phyloP scores from a whole-genome alignment of 2,329 filamentous ascomycete genomes.

The Sporothrix sp. region DNA sequence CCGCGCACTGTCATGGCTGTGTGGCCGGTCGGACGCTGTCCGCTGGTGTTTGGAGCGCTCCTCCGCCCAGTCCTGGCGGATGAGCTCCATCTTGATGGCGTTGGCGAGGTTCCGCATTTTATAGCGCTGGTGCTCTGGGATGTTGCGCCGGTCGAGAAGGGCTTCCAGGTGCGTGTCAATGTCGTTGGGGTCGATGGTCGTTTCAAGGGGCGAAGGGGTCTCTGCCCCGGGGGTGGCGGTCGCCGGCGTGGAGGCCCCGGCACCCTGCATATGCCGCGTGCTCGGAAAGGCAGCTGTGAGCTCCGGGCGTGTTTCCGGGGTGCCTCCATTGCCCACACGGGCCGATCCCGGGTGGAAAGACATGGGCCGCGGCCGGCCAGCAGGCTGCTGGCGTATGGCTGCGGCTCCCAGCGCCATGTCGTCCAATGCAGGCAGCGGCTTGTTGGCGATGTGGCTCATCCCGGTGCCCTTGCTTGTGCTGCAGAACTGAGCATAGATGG shows the following conservation, averaged over 20 bases:
- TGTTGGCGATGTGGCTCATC: background rate
- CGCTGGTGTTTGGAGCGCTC: slow-evolving; percentile 37
- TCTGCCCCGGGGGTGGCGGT: slow-evolving; percentile 10
- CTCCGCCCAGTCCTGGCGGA: slow-evolving; percentile 76
- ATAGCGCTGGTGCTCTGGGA: slow-evolving; percentile 85
- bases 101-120: slow-evolving; percentile 87
- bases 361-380: slow-evolving; percentile 38
- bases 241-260: slow-evolving; percentile 19
- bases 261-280: slow-evolving; percentile 30
- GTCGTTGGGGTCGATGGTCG: slow-evolving; percentile 41
- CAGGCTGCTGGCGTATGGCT: slow-evolving; percentile 5
- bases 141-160: slow-evolving; percentile 75
- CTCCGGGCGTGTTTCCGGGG: slow-evolving; percentile 31
- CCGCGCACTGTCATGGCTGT: slow-evolving; percentile 34
- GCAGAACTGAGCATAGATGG: slow-evolving; percentile 72
- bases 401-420: slow-evolving; percentile 12
- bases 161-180: slow-evolving; percentile 50
- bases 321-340: slow-evolving; percentile 28
- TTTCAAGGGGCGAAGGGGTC: slow-evolving; percentile 38
- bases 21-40: background rate
- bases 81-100: slow-evolving; percentile 91
- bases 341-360: slow-evolving; percentile 35
- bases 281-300: slow-evolving; percentile 31
- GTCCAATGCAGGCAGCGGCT: slow-evolving; percentile 14
- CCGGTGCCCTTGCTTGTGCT: slow-evolving; percentile 19